Conservation (phyloP, 1,139 yeast genomes). For the Suhomyces wounanorum region DNA sequence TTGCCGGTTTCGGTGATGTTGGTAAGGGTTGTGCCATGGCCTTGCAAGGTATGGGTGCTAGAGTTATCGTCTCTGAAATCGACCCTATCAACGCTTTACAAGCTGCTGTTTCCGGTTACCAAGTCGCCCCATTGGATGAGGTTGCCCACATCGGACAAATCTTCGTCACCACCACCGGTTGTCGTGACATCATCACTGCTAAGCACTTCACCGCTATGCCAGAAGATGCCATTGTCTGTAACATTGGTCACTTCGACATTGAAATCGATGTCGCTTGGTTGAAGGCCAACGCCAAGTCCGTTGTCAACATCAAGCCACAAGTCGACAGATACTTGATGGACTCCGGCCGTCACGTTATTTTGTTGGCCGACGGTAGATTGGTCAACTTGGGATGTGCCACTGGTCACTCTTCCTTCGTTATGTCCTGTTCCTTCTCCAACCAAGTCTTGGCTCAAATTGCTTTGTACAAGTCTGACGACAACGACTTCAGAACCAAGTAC, state of each 20-base stretch:
- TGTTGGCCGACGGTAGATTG: slow-evolving; percentile 99
- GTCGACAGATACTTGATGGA: slow-evolving; percentile 96
- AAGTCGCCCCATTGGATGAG: slow-evolving; percentile 94
- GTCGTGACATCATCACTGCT: slow-evolving; percentile 96
- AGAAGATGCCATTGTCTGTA: slow-evolving; percentile 99
- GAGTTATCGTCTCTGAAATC: slow-evolving; percentile 95
- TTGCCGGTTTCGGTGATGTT: slow-evolving; percentile 99
- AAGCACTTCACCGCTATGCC: slow-evolving; percentile 91
- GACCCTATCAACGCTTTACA: slow-evolving; percentile 99
- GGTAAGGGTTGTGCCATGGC: slow-evolving; percentile 99
- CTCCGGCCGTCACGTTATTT: slow-evolving; percentile 91
- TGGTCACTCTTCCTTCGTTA: slow-evolving; percentile 98
- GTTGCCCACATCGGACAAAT: slow-evolving; percentile 94
- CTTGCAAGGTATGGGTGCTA: slow-evolving; percentile 98
- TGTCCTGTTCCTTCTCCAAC: slow-evolving; percentile 99
- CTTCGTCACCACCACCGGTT: slow-evolving; percentile 99
- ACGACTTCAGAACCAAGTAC: slow-evolving; percentile 73
- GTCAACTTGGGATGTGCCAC: slow-evolving; percentile 99
- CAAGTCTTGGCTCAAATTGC: slow-evolving; percentile 99
- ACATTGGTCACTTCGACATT: slow-evolving; percentile 99
- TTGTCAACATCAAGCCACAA: slow-evolving; percentile 98
- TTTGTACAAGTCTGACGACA: slow-evolving; percentile 87
- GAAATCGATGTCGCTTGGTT: slow-evolving; percentile 99
- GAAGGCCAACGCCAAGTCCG: slow-evolving; percentile 85
- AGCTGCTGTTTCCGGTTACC: slow-evolving; percentile 99